Percentiles rank a stretch among this genome's conserved stretches.
Evolutionary conservation across 179 eudicot species (phyloP).

Genomic region (Actinidia arguta): DNA sequence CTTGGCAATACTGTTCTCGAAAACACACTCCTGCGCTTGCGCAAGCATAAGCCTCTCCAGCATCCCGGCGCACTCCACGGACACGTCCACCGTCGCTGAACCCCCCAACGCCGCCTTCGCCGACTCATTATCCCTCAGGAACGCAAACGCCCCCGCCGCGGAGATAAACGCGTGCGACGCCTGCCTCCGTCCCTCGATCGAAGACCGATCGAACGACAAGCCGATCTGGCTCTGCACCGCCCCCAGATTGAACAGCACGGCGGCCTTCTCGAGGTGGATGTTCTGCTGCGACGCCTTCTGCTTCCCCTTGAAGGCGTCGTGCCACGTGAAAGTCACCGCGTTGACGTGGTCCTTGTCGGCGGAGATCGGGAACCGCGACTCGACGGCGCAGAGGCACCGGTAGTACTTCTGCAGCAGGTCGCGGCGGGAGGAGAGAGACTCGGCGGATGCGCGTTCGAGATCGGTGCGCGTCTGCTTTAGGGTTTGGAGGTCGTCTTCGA

Average conservation of each 20-base stretch:
- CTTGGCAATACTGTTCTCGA: constrained; percentile 81
- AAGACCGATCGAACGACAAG: constrained; percentile 60
- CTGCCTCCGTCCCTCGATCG: constrained; percentile 79
- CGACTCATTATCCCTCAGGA: constrained; percentile 78
- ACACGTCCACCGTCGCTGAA: constrained; percentile 72
- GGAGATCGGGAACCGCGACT: constrained; percentile 92
- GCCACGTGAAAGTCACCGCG: constrained; percentile 77
- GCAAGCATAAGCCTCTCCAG: constrained; percentile 96
- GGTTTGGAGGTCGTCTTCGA: constrained; percentile 96
- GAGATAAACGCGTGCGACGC: constrained; percentile 72
- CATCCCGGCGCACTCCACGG: constrained; percentile 97
- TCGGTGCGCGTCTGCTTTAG: constrained; percentile 70
- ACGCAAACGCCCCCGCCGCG: constrained; percentile 91
- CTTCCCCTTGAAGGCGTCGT: constrained; percentile 83
- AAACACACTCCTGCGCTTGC: constrained; percentile 96
- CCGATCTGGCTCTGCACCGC: constrained; percentile 93
- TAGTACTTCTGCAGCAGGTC: constrained; percentile 72
- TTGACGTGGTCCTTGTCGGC: constrained; percentile 85
- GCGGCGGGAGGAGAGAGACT: constrained; percentile 65
- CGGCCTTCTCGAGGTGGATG: constrained; percentile 92
- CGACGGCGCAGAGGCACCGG: constrained; percentile 75
- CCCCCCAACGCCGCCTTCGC: constrained; percentile 80
- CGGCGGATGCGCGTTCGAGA: constrained; percentile 54
- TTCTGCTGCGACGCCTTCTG: constrained; percentile 78
- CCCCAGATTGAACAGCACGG: constrained; percentile 88